Conservation (phyloP, 306 rosid genomes). For the Rubus idaeus region DNA sequence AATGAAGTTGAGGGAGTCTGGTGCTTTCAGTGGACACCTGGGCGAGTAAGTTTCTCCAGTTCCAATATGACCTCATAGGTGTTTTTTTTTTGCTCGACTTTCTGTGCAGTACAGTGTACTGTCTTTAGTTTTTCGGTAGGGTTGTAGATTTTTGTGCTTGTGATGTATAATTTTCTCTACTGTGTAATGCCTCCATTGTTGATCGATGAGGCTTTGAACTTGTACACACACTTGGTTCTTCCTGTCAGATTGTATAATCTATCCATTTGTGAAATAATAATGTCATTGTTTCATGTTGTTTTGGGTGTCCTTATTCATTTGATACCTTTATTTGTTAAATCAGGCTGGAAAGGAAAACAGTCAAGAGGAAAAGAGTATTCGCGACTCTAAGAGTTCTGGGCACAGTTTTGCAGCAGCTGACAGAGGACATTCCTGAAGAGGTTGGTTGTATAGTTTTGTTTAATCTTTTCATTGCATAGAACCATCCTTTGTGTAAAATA, state of each 20-base stretch:
- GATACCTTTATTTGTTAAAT: constrained; percentile 20
- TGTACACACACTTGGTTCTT: background rate
- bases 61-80: background rate
- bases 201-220: background rate
- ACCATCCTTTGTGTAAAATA: background rate
- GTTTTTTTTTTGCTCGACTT: constrained; percentile 1
- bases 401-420: constrained; percentile 74
- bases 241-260: background rate
- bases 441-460: constrained; percentile 41
- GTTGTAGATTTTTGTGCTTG: background rate
- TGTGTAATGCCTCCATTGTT: background rate
- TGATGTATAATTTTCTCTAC: background rate
- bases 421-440: constrained; percentile 84
- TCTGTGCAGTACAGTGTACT: background rate
- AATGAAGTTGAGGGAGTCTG: constrained; percentile 78
- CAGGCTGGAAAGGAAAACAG: constrained; percentile 85
- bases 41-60: constrained; percentile 72
- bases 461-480: background rate
- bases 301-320: background rate
- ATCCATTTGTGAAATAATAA: background rate
- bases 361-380: constrained; percentile 82
- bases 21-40: constrained; percentile 76
- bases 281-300: constrained; percentile 4
- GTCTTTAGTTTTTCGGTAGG: background rate
- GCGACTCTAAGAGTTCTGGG: constrained; percentile 86